phyloP scores from a whole-genome alignment of 1,284 basidiomycete genomes.

The Rhodofomes roseus region DNA sequence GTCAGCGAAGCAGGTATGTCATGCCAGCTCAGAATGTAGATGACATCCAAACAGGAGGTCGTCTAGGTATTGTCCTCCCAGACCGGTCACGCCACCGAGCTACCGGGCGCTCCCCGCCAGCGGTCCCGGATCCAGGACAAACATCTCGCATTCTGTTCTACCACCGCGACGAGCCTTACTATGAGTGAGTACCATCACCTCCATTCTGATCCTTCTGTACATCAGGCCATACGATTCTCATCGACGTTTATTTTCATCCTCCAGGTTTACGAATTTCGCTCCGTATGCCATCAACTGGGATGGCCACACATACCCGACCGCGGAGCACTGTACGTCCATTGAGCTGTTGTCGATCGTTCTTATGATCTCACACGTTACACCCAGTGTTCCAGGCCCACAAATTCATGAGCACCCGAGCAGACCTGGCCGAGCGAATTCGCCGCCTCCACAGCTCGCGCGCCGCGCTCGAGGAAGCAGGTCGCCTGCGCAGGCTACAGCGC shows the following conservation, averaged over 20 bases:
- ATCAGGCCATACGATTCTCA: too few species aligned
- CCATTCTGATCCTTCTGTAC: not conserved
- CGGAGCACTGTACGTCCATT: conserved; percentile 28
- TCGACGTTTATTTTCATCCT: not conserved
- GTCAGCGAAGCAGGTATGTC: too few species aligned
- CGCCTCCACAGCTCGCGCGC: conserved; percentile 43
- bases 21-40: too few species aligned
- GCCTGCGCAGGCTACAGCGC: conserved; percentile 55
- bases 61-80: too few species aligned
- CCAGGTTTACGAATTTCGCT: conserved; percentile 28
- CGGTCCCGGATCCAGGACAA: too few species aligned
- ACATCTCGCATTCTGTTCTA: not conserved
- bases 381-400: conserved; percentile 19
- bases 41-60: too few species aligned
- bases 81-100: too few species aligned
- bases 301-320: conserved; percentile 22
- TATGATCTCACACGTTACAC: not conserved
- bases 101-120: too few species aligned
- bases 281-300: conserved; percentile 19
- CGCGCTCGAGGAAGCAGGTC: conserved; percentile 62
- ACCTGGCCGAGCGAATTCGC: conserved; percentile 61
- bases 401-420: conserved; percentile 54
- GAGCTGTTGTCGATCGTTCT: conserved; percentile 52
- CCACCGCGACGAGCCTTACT: not conserved
- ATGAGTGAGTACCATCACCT: not conserved